These are phyloP conservation scores for Penicillium occitanis DNA, from an alignment of 2,329 filamentous ascomycete species.

Conservation along the genomic window DNA sequence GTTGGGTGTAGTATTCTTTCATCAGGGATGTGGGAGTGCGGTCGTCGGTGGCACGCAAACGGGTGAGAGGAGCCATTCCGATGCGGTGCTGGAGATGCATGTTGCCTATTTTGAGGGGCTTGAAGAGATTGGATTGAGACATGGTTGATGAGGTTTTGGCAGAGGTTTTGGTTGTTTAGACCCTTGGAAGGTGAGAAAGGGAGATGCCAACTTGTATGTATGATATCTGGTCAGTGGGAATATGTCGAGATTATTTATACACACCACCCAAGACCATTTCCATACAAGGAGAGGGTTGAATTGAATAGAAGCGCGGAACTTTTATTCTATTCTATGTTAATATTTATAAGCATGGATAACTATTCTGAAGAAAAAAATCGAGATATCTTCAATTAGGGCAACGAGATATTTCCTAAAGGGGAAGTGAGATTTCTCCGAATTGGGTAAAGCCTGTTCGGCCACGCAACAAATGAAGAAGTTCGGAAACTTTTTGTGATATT, in stretches of 20 bases:
- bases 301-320: background rate
- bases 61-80: conserved; percentile 56
- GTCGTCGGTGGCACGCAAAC: conserved; percentile 49
- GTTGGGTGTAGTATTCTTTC: conserved; percentile 54
- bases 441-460: background rate
- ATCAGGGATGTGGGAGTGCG: conserved; percentile 44
- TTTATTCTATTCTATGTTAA: no score
- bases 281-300: background rate
- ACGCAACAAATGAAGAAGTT: background rate
- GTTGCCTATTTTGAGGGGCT: conserved; percentile 39
- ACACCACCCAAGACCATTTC: background rate
- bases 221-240: background rate
- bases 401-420: conserved; percentile 5
- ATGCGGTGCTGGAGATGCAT: conserved; percentile 44
- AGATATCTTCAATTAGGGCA: background rate
- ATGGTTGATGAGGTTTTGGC: background rate
- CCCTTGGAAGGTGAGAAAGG: background rate
- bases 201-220: background rate
- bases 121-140: conserved; percentile 18
- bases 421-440: conserved; percentile 6
- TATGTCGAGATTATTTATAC: background rate
- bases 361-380: no score
- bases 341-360: no score
- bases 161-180: no score
- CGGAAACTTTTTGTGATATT: background rate